Conservation (phyloP, 495 filamentous ascomycete genomes). For the Penicillium desertorum region DNA sequence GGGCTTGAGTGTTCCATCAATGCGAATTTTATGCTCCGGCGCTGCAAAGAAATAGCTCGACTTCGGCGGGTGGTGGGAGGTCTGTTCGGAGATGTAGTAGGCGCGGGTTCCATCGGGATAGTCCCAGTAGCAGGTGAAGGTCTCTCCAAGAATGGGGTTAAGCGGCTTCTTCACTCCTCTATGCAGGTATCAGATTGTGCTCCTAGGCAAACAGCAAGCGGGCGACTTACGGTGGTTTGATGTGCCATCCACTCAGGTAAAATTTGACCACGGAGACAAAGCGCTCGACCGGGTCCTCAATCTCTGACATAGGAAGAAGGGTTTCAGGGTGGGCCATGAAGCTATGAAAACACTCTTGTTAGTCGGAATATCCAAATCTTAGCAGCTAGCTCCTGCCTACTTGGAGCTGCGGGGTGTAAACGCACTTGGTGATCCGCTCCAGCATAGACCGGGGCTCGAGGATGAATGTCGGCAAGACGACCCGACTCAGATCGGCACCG, state of each 20-base stretch:
- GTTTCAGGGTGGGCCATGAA: slow-evolving; percentile 99
- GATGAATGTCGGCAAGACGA: slow-evolving; percentile 96
- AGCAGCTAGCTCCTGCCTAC: not conserved
- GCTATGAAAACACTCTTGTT: slow-evolving; percentile 44
- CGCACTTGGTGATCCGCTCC: slow-evolving; percentile 96
- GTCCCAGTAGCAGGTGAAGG: slow-evolving; percentile 94
- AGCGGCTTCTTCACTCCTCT: slow-evolving; percentile 98
- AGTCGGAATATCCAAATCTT: not conserved
- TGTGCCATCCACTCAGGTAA: slow-evolving; percentile 98
- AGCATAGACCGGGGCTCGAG: slow-evolving; percentile 97
- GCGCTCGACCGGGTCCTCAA: slow-evolving; percentile 86
- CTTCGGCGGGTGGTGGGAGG: slow-evolving; percentile 96
- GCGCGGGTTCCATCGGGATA: slow-evolving; percentile 81
- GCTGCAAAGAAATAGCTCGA: slow-evolving; percentile 99
- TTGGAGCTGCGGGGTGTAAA: not conserved
- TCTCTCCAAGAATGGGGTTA: slow-evolving; percentile 95
- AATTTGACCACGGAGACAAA: slow-evolving; percentile 97
- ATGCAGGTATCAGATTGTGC: slow-evolving; percentile 12
- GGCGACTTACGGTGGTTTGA: slow-evolving; percentile 83
- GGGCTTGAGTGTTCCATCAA: slow-evolving; percentile 96
- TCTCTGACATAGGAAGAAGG: slow-evolving; percentile 78
- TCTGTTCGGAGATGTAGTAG: slow-evolving; percentile 95
- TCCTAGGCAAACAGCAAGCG: slow-evolving; percentile 5
- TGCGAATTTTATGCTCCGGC: slow-evolving; percentile 88
- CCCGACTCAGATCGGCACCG: slow-evolving; percentile 90